Evolutionary conservation across 2,329 filamentous ascomycete genomes (phyloP), one percentile per base, ranked within the genome.

Genomic region (Verticillium dahliae): DNA sequence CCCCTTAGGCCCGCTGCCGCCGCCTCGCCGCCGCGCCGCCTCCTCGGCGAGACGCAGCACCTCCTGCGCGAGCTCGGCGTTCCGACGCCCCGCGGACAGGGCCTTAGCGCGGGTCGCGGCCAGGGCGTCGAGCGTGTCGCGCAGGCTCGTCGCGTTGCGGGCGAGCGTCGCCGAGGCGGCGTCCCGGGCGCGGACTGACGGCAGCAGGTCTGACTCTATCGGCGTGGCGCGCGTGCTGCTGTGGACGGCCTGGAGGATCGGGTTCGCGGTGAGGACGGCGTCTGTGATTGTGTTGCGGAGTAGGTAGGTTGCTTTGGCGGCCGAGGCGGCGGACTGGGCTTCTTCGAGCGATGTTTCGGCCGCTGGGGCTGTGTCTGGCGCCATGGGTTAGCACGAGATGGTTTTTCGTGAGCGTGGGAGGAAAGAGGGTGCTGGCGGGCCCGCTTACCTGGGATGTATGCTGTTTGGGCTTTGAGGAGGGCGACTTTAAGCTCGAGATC

Each of bases 191-290:
- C 86, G 78, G 62, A 95, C 78, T 50, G 87, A 78, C 11, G 87
- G 85, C 13, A 90, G 75, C 11, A 96, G 80, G 60, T 88, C 85
- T 66, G 89, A 91, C 75, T 95, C 90, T 59, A 87, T 79, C 55
- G 85, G 83, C 2, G 85, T 84, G 18, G 85, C 83, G 63, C 85
- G 81, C 13, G 83, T 84, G 54, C 86, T 86, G 63, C 84, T 78
- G 72, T 96, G 90, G 45, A 94, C 86, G 6, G 91, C 89, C 69
- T 90, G 91, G 62, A 96, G 78, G 50, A 90, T 86, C 7, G 92
- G 91, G 68, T 91, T 89, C 61, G 87, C 87, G 67, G 86, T 85
- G 66, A 95, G 75, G 60, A 91, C 85, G 56, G 82, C 86, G 64
- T 90, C 85, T 27, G 88, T 80, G 27, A 90, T 86, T 63, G 86